Evolutionary conservation across 2,329 filamentous ascomycete genomes (phyloP).

Genomic region (Xylaria sp.): DNA sequence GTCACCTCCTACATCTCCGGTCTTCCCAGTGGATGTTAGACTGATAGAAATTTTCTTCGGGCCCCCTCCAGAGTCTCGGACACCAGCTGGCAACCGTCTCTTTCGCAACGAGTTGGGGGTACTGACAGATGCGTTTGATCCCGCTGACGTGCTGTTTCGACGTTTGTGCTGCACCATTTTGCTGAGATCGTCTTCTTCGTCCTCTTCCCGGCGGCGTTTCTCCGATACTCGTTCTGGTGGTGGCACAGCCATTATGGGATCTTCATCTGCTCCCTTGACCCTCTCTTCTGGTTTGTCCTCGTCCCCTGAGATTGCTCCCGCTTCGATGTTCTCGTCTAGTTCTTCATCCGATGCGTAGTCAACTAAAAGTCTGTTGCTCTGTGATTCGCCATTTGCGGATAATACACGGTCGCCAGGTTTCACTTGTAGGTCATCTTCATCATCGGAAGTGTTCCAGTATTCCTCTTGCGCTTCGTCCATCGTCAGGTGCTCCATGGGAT

Average conservation of each 20-base stretch:
- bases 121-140: conserved; percentile 52
- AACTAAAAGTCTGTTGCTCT: conserved; percentile 78
- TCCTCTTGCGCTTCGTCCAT: conserved; percentile 88
- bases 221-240: conserved; percentile 84
- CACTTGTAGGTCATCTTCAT: conserved; percentile 74
- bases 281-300: conserved; percentile 48
- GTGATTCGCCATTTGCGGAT: conserved; percentile 70
- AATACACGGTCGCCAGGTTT: conserved; percentile 50
- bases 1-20: conserved; percentile 34
- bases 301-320: conserved; percentile 53
- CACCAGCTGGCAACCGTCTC: conserved; percentile 59
- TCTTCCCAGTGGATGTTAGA: conserved; percentile 60
- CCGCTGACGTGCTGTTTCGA: conserved; percentile 67
- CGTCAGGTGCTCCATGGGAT: conserved; percentile 74
- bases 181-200: conserved; percentile 91
- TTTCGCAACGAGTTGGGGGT: conserved; percentile 55
- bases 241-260: conserved; percentile 58
- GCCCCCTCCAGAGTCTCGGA: conserved; percentile 54
- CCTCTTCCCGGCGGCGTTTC: conserved; percentile 90
- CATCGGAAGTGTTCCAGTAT: conserved; percentile 92
- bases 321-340: conserved; percentile 71
- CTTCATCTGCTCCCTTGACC: conserved; percentile 50
- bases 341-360: conserved; percentile 95
- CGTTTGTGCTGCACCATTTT: conserved; percentile 78
- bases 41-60: conserved; percentile 70